Evolutionary conservation across 129 eudicot genomes (phyloP), one percentile per base, ranked within the genome.

Genomic region (Centrapalus pauciflorus): DNA sequence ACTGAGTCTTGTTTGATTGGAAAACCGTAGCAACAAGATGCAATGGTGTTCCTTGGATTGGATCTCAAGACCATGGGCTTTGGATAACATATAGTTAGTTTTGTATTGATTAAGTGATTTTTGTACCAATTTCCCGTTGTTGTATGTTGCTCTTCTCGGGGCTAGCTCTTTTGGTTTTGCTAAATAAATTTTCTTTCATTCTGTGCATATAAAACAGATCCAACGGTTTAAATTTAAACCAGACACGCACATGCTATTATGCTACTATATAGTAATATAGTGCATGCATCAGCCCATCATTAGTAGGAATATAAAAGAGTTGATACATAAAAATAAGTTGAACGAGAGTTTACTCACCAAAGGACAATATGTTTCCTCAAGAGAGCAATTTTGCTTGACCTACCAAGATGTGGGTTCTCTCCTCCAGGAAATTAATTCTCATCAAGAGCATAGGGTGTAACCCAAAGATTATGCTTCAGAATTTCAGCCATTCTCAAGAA

Each of bases 381-480:
- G 80, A 28, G 90, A 55, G 0, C 95, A 88, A 17, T 89, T 81
- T 60, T 89, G 76, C 79, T 89, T 81, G 46, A 86, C 85, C 97
- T 95, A 8, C 97, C 95, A 52, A 74, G 95, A 66, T 95, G 95
- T 35, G 97, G 97, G 62, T 89, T 89, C 79, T 89, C 97, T 51
- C 97, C 97, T 10, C 97, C 97, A 1, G 95, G 95, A 62, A 85
- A 89, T n/a, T n/a, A n/a, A 58, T 83, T 79, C 74, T 89, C 97
- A 7, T 84, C 90, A 28, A 77, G 88, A 45, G 84, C 84, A 49
- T 79, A 86, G 28, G 73, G 84, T 23, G 97, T 89, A 43, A 89
- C 97, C 95, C 97, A 89, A 35, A 89, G 84, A 75, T 89, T 89
- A 67, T 89, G 95, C 72, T 89, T 89, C 69, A 89, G 63, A 73